A percentile compares a stretch with the other conserved stretches of the same genome.
These are phyloP conservation scores for Stemphylium lycopersici DNA, from an alignment of 2,329 filamentous ascomycete species.

Conservation along the genomic window DNA sequence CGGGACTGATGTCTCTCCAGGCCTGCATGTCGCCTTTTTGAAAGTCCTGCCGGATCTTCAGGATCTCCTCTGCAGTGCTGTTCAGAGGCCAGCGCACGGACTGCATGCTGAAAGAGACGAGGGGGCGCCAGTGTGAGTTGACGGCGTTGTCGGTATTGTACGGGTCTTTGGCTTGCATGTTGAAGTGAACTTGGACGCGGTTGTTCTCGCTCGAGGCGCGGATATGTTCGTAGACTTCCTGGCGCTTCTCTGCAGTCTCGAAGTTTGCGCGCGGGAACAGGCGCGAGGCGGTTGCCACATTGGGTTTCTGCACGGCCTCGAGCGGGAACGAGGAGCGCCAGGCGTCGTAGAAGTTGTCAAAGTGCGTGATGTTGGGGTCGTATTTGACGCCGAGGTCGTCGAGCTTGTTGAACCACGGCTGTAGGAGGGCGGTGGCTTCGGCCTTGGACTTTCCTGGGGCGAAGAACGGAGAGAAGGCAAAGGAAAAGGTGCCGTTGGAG, in stretches of 20 bases:
- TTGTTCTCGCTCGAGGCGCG: constrained; percentile 44
- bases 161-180: constrained; percentile 42
- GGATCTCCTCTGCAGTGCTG: constrained; percentile 32
- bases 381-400: constrained; percentile 37
- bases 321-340: constrained; percentile 45
- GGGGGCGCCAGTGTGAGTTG: constrained; percentile 37
- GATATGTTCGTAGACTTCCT: constrained; percentile 36
- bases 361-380: constrained; percentile 44
- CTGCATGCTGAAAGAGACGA: constrained; percentile 37
- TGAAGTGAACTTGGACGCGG: constrained; percentile 45
- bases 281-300: constrained; percentile 42
- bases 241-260: constrained; percentile 39
- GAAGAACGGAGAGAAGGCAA: constrained; percentile 46
- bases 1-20: constrained; percentile 43
- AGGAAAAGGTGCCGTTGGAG: constrained; percentile 40
- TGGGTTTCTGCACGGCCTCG: constrained; percentile 42
- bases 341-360: constrained; percentile 40
- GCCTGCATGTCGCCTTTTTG: constrained; percentile 36
- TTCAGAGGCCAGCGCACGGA: constrained; percentile 44
- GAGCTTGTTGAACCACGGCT: constrained; percentile 42
- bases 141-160: constrained; percentile 40
- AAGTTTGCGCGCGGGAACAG: constrained; percentile 45
- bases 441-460: constrained; percentile 41
- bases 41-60: constrained; percentile 35
- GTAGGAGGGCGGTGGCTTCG: constrained; percentile 37